Evolutionary conservation across 2,329 filamentous ascomycete genomes (phyloP).

Genomic region (Diaporthe nobilis): DNA sequence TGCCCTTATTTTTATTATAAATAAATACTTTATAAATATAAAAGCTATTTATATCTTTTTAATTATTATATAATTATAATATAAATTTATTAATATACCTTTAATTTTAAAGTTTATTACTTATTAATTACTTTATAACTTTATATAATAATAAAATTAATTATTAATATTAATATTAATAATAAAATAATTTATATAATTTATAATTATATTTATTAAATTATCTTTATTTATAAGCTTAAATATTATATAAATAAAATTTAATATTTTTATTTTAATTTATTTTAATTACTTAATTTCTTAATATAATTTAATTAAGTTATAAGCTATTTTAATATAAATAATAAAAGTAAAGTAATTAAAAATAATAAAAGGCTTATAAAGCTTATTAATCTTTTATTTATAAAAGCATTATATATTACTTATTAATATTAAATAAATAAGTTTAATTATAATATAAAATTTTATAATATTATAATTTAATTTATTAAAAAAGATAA

Average conservation of each 20-base stretch:
- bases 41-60: neutral
- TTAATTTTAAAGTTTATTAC: neutral
- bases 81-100: neutral
- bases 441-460: neutral
- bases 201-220: neutral
- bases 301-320: neutral
- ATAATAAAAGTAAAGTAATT: neutral
- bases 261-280: neutral
- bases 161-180: neutral
- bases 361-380: neutral
- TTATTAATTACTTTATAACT: neutral
- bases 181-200: neutral
- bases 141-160: neutral
- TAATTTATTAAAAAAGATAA: neutral
- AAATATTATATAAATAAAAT: neutral
- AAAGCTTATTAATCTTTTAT: neutral
- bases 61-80: neutral
- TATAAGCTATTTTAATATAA: neutral
- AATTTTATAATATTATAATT: neutral
- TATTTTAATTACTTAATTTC: neutral
- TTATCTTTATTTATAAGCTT: too few species aligned
- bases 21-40: neutral
- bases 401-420: neutral
- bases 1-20: neutral
- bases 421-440: neutral